phyloP scores from a whole-genome alignment of 208 protist species.

The Zelonia costaricensis region DNA sequence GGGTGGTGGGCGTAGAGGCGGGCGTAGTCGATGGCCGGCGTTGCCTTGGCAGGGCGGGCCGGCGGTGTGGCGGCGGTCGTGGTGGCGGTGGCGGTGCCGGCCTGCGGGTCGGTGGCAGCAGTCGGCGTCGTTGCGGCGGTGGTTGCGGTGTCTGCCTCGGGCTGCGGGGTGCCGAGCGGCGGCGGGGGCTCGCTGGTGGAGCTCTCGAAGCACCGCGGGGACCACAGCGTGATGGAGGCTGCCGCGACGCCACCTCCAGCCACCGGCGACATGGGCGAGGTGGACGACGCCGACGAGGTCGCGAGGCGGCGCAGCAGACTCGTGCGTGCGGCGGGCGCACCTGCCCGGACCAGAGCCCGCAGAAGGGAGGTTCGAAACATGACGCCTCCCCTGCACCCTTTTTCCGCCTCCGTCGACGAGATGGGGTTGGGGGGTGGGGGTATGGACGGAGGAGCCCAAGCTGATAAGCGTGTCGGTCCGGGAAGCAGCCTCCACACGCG shows the following conservation, averaged over 20 bases:
- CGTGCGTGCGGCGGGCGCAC: too few species aligned
- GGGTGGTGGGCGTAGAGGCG: conserved; percentile 47
- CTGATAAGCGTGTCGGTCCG: not conserved
- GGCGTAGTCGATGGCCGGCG: conserved; percentile 14
- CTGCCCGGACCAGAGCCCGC: too few species aligned
- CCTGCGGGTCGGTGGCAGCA: not conserved
- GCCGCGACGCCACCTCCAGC: too few species aligned
- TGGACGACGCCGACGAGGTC: not conserved
- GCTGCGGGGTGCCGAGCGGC: not conserved
- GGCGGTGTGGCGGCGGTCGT: not conserved
- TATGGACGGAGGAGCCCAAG: not conserved
- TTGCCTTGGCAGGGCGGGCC: not conserved
- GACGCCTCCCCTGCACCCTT: too few species aligned
- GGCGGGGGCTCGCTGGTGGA: not conserved
- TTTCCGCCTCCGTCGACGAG: too few species aligned
- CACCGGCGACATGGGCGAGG: too few species aligned
- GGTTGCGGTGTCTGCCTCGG: not conserved
- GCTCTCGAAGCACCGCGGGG: conserved; percentile 2
- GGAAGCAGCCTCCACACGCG: not conserved
- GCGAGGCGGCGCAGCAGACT: not conserved
- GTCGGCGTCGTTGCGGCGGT: not conserved
- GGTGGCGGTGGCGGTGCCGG: not conserved
- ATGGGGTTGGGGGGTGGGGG: too few species aligned
- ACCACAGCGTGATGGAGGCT: too few species aligned
- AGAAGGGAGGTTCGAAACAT: too few species aligned